Evolutionary conservation across 2,329 filamentous ascomycete species (phyloP), one percentile per base, ranked within the genome.

Genomic region (Curvularia eragrostidis): DNA sequence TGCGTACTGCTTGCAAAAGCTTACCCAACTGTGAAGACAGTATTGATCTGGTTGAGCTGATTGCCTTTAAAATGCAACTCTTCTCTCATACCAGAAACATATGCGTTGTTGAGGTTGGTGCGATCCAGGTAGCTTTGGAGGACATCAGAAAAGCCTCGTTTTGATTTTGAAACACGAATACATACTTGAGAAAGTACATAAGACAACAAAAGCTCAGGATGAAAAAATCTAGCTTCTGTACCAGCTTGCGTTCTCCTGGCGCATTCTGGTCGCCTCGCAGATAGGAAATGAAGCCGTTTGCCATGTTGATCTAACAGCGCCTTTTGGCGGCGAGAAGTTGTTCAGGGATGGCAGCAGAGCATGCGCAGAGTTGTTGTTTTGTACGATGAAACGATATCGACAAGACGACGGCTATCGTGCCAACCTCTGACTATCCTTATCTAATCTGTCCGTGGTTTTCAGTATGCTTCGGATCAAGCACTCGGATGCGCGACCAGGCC

Each of bases 191-290:
- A 39, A 75, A 77, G 54, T 74, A 78, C 70, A 75, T 77, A 8
- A 88, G 67, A 66, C 85, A 88, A 72, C 86, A 88, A 66, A 88
- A 88, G 0, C 83, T 86, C 43, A 88, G 72, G 64, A 88, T 87
- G 74, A 87, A 88, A 65, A 87, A 87, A 68, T 88, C 86, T 47
- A 87, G 84, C 75, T 85, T 87, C 39, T 78, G 80, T 5, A 88
- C 75, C 23, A 87, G 73, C 57, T 77, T 78, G 30, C 74, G 71
- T 63, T 82, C 80, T 13, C 73, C 75, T 12, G 73, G 70, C 15
- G 71, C 69, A 48, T 63, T 67, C 38, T 77, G 73, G 6, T 71
- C 71, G 36, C 75, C 72, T 10, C 72, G 70, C 30, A 78, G 53
- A 56, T 78, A 78, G 28, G 68, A 60, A 24, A 71, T 42, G 56